phyloP scores from a whole-genome alignment of 1,139 yeast species.

The Torulaspora globosa region DNA sequence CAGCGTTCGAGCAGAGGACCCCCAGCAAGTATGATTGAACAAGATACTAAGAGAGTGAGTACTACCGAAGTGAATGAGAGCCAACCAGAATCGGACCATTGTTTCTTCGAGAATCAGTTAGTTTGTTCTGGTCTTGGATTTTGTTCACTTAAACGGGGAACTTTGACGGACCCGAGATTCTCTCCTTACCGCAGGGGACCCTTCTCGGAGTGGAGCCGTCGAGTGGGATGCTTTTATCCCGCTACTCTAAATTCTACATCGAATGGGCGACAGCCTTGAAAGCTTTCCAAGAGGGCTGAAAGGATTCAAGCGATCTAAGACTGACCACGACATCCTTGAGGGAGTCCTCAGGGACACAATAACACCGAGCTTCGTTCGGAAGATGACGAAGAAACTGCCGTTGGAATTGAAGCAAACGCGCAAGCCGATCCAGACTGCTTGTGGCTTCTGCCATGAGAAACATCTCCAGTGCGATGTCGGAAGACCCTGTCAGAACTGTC shows the following conservation, averaged over 20 bases:
- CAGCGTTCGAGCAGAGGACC: too few relatives aligned
- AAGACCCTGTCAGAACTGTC: slow-evolving; percentile 68
- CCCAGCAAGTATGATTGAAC: too few relatives aligned
- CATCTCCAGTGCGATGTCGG: slow-evolving; percentile 61
- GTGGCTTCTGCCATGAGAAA: slow-evolving; percentile 65
- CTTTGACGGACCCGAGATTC: neutral
- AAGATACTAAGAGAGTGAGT: too few relatives aligned
- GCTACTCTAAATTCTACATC: neutral
- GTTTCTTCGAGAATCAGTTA: neutral
- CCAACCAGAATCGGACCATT: neutral
- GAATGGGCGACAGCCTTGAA: neutral
- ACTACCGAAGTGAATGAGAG: too few relatives aligned
- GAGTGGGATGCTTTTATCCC: neutral
- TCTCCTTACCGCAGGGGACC: neutral
- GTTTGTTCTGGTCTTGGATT: neutral
- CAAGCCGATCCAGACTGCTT: slow-evolving; percentile 63
- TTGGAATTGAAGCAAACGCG: slow-evolving; percentile 50
- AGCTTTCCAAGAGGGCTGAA: neutral
- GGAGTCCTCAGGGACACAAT: neutral
- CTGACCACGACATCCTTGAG: neutral
- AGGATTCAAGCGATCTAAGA: neutral
- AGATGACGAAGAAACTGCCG: slow-evolving; percentile 60
- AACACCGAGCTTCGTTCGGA: neutral
- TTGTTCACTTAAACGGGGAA: neutral
- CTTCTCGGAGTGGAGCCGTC: slow-evolving; percentile 1